Evolutionary conservation across 1,284 basidiomycete genomes (phyloP), one percentile per base, ranked within the genome.

Genomic region (Sporisorium sorghi): DNA sequence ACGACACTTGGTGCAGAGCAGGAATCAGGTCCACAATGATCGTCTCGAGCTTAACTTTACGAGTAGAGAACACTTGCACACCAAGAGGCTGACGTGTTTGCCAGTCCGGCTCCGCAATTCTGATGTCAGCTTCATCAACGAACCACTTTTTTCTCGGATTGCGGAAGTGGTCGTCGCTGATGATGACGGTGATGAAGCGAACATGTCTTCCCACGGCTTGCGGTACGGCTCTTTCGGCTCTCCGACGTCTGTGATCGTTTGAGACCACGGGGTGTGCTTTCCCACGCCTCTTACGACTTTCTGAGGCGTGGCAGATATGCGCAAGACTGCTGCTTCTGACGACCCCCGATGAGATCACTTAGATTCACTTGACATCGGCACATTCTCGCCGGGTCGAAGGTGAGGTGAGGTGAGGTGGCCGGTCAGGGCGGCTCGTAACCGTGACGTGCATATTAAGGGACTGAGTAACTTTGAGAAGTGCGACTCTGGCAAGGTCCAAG

Each of bases 181-280:
- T n/a, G n/a, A 23, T 43, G n/a, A n/a, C 40, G 40, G 10, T 15
- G 23, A 44, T 44, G 42, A 44, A 46, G 44, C 44, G 15, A n/a
- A 14, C 44, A n/a, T n/a, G 15, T 12, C 26, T 46, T 46, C 44
- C 44, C 44, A 46, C 44, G 44, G 23, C 28, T 28, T 46, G n/a
- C 44, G 44, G 6, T 17, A 21, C 26, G 11, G 26, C 17, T 46
- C 44, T 26, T 15, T 28, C 44, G 44, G 26, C 14, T 8, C 44
- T 23, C n/a, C 1, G 26, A 28, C 17, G 12, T n/a, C 5, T 15
- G 15, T 26, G 42, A 24, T 24, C 42, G 24, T 26, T 44, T 24
- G 23, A n/a, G n/a, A 44, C 42, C 42, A 14, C 23, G 6, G 42
- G 4, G 5, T 17, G 6, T 14, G 44, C 26, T 46, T 46, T 46